Evolutionary conservation across 1,139 yeast genomes (phyloP), one percentile per base, ranked within the genome.

Genomic region (Debaryomyces coudertii): DNA sequence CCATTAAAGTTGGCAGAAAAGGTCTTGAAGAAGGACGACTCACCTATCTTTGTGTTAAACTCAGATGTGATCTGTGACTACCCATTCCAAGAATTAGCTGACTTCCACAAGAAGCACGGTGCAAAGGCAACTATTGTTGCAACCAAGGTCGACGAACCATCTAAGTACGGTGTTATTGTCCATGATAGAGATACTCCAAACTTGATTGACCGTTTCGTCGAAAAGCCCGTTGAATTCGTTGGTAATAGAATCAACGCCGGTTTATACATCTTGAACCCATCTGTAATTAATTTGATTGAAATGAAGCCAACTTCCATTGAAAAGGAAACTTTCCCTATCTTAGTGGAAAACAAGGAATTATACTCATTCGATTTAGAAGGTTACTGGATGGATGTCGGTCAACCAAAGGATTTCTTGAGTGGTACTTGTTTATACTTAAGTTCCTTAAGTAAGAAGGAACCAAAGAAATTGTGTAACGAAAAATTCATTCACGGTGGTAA

Each of bases 311-410:
- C 99, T 57, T 92, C 98, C 45, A 93, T 95, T 63, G 99, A 95
- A 81, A 92, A 92, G 87, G 99, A 95, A 81, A 92, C 97, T 60
- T 95, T 95, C 97, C 99, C 99, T 63, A 77, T 79, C 63, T 83
- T 95, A 63, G 97, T 95, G 57, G 95, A 87, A 71, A 78, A 85
- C 68, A 92, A 87, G 66, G 82, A 88, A 54, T 80, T 95, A 63
- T 95, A 85, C 81, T 90, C 98, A 48, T 95, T 89, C 66, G 99
- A 95, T 72, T 84, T 95, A 66, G 97, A 93, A 77, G 99, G 99
- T 56, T 95, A 85, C 88, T 95, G 99, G 99, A 95, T 95, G 99
- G 99, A 95, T 72, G 97, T 95, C 61, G 99, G 99, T 71, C 99
- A 95, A 80, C 99, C 99, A 80, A 93, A 93, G 83, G 99, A 95